Conservation (phyloP, 164 flowering plant species). For the Vitis labrusca region DNA sequence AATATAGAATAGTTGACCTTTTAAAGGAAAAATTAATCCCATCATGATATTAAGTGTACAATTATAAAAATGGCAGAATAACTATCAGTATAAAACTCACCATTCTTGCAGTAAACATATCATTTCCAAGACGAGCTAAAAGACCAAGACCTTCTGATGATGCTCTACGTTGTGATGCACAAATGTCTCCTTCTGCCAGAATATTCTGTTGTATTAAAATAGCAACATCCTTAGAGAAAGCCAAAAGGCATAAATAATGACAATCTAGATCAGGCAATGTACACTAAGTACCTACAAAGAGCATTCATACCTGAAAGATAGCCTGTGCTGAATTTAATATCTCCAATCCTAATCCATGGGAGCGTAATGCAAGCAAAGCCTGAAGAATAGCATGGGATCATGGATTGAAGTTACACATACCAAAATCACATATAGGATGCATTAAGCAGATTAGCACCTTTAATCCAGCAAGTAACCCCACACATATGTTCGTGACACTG, state of each 20-base stretch:
- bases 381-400: constrained; percentile 23
- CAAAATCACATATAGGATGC: not conserved
- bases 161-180: constrained; percentile 92
- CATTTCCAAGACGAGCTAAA: constrained; percentile 91
- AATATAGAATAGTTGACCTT: too few relatives aligned
- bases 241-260: constrained; percentile 1
- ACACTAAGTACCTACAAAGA: not conserved
- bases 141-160: constrained; percentile 92
- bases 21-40: too few relatives aligned
- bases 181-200: constrained; percentile 81
- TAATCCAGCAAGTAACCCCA: constrained; percentile 80
- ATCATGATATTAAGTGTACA: too few relatives aligned
- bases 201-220: constrained; percentile 52
- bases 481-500: constrained; percentile 83
- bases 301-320: constrained; percentile 70
- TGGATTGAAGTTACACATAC: not conserved
- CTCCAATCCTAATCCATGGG: constrained; percentile 65
- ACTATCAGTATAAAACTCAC: constrained; percentile 39
- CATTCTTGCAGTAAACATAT: constrained; percentile 85
- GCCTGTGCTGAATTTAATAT: constrained; percentile 58
- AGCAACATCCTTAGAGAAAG: not conserved
- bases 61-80: not conserved
- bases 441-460: constrained; percentile 52
- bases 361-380: constrained; percentile 74
- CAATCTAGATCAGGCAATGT: not conserved